A percentile compares a stretch with the other conserved stretches of the same genome.
Conservation (phyloP, 2,329 filamentous ascomycete species). For the Aspergillus fijiensis region DNA sequence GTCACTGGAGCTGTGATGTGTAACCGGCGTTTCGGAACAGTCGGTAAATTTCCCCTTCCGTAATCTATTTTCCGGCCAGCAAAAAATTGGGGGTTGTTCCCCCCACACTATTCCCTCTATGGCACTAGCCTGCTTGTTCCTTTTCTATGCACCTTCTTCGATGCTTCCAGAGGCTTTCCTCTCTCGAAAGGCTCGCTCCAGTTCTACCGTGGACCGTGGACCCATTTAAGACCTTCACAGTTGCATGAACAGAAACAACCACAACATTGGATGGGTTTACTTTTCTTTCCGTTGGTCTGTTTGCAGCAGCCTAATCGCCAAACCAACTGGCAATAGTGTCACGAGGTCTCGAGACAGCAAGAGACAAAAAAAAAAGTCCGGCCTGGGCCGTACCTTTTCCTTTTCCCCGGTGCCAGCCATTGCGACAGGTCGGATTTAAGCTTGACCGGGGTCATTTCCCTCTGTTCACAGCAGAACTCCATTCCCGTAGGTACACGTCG, state of each 20-base stretch:
- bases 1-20: slow-evolving; percentile 2
- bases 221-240: no score
- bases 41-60: not conserved
- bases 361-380: not conserved
- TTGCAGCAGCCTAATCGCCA: not conserved
- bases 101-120: slow-evolving; percentile 7
- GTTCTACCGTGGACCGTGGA: not conserved
- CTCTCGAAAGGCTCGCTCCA: not conserved
- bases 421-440: slow-evolving; percentile 5
- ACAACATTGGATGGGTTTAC: not conserved
- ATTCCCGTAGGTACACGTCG: not conserved
- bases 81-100: not conserved
- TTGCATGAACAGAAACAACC: not conserved
- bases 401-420: not conserved
- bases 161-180: not conserved
- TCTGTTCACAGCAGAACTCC: not conserved
- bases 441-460: not conserved
- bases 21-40: slow-evolving; percentile 4
- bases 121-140: not conserved
- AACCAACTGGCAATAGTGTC: not conserved
- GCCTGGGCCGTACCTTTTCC: not conserved
- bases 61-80: not conserved
- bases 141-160: not conserved
- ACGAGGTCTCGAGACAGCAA: not conserved
- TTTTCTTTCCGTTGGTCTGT: not conserved